A percentile compares a stretch with the other conserved stretches of the same genome.
Conservation (phyloP, 2,329 filamentous ascomycete species). For the Sclerotinia trifoliorum region DNA sequence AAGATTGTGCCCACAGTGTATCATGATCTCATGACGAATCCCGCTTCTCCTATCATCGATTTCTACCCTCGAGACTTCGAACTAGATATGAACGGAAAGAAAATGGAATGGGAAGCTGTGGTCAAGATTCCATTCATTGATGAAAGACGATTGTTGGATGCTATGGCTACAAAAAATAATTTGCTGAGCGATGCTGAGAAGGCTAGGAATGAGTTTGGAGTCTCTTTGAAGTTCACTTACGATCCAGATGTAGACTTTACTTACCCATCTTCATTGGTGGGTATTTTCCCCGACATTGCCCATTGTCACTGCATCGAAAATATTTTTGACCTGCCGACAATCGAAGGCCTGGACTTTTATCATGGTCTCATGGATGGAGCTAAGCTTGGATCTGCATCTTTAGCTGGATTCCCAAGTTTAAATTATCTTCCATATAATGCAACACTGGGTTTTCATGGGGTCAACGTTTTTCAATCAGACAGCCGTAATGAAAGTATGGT, state of each 20-base stretch:
- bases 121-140: constrained; percentile 99
- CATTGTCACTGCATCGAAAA: constrained; percentile 93
- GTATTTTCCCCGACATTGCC: constrained; percentile 84
- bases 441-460: constrained; percentile 78
- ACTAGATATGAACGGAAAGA: constrained; percentile 99
- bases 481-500: constrained; percentile 97
- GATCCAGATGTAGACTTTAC: constrained; percentile 72
- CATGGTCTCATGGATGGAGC: constrained; percentile 82
- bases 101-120: constrained; percentile 99
- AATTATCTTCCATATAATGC: constrained; percentile 83
- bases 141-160: constrained; percentile 76
- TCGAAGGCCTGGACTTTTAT: constrained; percentile 84
- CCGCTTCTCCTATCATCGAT: constrained; percentile 89
- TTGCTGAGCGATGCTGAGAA: constrained; percentile 76
- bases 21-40: constrained; percentile 88
- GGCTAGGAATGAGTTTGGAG: constrained; percentile 83
- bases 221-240: constrained; percentile 90
- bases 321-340: constrained; percentile 88
- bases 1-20: constrained; percentile 87
- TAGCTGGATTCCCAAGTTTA: constrained; percentile 90
- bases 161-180: constrained; percentile 82
- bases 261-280: constrained; percentile 84
- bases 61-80: constrained; percentile 98
- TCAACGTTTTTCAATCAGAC: constrained; percentile 93
- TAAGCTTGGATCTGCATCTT: constrained; percentile 75